Percentiles rank a stretch among this genome's conserved stretches.
Evolutionary conservation across 2,329 filamentous ascomycete genomes (phyloP).

Genomic region (Fusarium temperatum): DNA sequence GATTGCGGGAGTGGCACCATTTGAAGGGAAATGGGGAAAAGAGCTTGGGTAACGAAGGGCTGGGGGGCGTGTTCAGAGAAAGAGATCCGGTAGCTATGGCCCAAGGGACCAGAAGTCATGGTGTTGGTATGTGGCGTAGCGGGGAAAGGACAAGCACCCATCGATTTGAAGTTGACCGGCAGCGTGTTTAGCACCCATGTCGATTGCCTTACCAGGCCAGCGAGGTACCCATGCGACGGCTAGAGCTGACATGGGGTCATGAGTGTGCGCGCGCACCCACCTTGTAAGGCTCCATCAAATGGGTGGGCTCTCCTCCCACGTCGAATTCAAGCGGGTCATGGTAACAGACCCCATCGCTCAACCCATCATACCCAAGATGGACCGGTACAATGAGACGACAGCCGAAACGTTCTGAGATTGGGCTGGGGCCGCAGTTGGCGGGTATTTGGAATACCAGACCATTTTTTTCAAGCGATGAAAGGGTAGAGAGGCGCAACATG

Average conservation of each 20-base stretch:
- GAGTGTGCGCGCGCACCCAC: constrained; percentile 32
- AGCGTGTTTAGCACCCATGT: constrained; percentile 35
- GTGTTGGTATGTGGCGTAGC: constrained; percentile 45
- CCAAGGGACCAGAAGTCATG: constrained; percentile 39
- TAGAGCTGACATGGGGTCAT: constrained; percentile 31
- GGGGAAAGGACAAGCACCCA: constrained; percentile 41
- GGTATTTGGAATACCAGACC: constrained; percentile 33
- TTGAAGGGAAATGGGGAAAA: constrained; percentile 30
- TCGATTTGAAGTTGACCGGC: constrained; percentile 40
- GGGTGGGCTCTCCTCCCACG: constrained; percentile 31
- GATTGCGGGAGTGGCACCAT: constrained; percentile 43
- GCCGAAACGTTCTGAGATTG: constrained; percentile 37
- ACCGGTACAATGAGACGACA: constrained; percentile 42
- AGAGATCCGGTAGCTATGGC: constrained; percentile 37
- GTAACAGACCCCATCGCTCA: constrained; percentile 33
- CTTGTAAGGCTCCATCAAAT: constrained; percentile 33
- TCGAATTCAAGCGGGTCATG: constrained; percentile 36
- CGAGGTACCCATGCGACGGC: constrained; percentile 36
- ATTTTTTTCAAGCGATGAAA: constrained; percentile 34
- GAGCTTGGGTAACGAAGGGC: constrained; percentile 24
- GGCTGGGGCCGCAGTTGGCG: constrained; percentile 39
- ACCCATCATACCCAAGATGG: constrained; percentile 40
- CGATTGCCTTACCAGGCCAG: constrained; percentile 39
- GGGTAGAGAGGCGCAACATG: constrained; percentile 26
- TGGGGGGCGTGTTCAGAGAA: constrained; percentile 23